A percentile compares a stretch with the other conserved stretches of the same genome.
Conservation (phyloP, 1,284 basidiomycete species). For the Rhodotorula mucilaginosa region DNA sequence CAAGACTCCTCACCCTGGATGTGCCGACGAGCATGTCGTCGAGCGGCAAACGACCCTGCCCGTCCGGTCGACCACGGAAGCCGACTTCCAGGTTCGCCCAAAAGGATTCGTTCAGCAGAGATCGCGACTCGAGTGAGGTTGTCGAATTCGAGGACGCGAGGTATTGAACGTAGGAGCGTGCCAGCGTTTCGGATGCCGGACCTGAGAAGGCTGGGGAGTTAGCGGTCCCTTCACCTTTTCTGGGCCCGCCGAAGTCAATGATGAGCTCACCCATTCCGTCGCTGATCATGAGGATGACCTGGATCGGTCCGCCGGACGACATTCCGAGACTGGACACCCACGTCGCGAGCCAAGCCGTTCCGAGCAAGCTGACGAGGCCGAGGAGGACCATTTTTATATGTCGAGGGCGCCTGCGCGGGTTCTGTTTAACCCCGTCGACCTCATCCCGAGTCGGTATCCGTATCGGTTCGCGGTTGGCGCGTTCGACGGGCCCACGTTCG, state of each 20-base stretch:
- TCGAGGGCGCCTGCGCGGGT: not conserved
- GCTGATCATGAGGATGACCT: slow-evolving; percentile 50
- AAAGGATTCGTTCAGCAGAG: slow-evolving; percentile 22
- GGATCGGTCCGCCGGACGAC: slow-evolving; percentile 34
- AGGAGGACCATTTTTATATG: not conserved
- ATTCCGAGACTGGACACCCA: slow-evolving; percentile 16
- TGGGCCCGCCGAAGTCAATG: not conserved
- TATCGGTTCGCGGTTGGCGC: not conserved
- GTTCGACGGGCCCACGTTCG: not conserved
- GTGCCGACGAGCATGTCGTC: slow-evolving; percentile 48
- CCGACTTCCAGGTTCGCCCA: slow-evolving; percentile 21
- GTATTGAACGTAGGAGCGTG: slow-evolving; percentile 45
- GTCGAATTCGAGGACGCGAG: slow-evolving; percentile 37
- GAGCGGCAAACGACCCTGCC: slow-evolving; percentile 38
- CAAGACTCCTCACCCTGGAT: slow-evolving; percentile 32
- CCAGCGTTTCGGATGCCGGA: slow-evolving; percentile 44
- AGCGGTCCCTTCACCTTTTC: not conserved
- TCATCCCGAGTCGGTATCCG: slow-evolving; percentile 18
- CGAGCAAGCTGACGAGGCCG: slow-evolving; percentile 15
- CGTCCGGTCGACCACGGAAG: slow-evolving; percentile 6
- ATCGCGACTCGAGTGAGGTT: not conserved
- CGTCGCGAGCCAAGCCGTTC: slow-evolving; percentile 10
- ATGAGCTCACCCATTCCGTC: slow-evolving; percentile 46
- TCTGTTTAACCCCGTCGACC: not conserved
- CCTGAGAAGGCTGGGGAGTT: slow-evolving; percentile 35